These are phyloP conservation scores for Leccinum boreale DNA, from an alignment of 768 basidiomycete genomes.

Conservation along the genomic window DNA sequence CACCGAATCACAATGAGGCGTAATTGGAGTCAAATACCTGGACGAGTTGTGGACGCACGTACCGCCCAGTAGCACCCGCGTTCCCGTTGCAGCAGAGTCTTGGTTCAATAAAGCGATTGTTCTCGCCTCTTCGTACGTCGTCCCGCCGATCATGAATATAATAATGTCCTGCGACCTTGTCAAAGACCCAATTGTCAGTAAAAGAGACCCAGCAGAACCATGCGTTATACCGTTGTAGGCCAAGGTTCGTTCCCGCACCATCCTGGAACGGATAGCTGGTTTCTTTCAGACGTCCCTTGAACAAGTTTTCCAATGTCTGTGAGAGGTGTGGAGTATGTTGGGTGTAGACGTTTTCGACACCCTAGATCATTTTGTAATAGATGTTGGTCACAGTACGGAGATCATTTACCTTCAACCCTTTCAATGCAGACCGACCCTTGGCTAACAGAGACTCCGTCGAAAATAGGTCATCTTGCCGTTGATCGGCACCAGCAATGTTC, in stretches of 20 bases:
- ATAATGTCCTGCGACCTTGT: constrained; percentile 92
- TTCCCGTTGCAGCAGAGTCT: constrained; percentile 61
- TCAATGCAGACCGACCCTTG: constrained; percentile 90
- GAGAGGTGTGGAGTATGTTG: constrained; percentile 93
- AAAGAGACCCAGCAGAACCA: neutral
- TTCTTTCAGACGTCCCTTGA: constrained; percentile 84
- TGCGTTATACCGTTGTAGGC: constrained; percentile 58
- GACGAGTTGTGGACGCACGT: constrained; percentile 95
- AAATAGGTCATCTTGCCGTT: constrained; percentile 96
- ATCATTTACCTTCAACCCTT: constrained; percentile 82
- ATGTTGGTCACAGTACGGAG: neutral
- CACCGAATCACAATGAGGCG: neutral
- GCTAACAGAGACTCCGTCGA: constrained; percentile 93
- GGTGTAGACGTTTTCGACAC: constrained; percentile 98
- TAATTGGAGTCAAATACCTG: constrained; percentile 48
- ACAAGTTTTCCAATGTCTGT: constrained; percentile 85
- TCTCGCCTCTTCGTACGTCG: constrained; percentile 94
- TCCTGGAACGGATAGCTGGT: constrained; percentile 87
- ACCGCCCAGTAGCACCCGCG: constrained; percentile 84
- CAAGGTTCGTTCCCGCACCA: constrained; percentile 63
- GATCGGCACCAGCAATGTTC: constrained; percentile 92
- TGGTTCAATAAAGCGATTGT: constrained; percentile 85
- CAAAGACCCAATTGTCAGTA: neutral
- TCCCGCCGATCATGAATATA: constrained; percentile 93
- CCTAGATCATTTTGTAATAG: constrained; percentile 43